Evolutionary conservation across 352 stramenopile species (phyloP), one percentile per base, ranked within the genome.

Genomic region (Globisporangium okanoganense): DNA sequence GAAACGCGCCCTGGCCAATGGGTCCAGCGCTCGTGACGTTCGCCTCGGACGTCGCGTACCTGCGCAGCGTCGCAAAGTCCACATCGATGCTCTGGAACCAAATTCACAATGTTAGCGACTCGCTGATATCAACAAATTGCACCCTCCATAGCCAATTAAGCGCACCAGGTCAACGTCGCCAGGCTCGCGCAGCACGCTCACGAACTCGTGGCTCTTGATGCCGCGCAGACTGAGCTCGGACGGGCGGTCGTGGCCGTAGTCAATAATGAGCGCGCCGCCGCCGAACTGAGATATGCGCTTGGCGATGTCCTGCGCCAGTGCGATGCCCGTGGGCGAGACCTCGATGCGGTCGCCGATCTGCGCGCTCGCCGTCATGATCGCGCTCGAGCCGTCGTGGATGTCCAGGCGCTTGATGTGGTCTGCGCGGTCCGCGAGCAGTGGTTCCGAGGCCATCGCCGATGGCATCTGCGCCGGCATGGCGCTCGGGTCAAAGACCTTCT

Each of bases 141-240:
- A n/a, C 13, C 8, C 71, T 52, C 82, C 64, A 44, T 72, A 33
- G 29, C 29, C 71, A 24, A 89, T 25, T 6, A 36, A 3, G 44
- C 20, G 71, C 76, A 47, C 60, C 62, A n/a, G 66, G 69, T 99
- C 96, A 8, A 98, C 90, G 59, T 96, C 82, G 40, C 96, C 96
- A 29, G 95, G 96, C 58, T 95, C 82, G 31, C 83, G 88, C 48
- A 98, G 73, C 35, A 96, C 82, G 56, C 90, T 91, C n/a, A 98
- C 94, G 72, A 98, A 97, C 69, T 89, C 63, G 73, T 99, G 96
- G 66, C 88, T 87, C 64, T 94, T 89, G 76, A 99, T 98, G 57
- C 87, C 96, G 41, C 96, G 94, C 45, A 98, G 67, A 71, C 89
- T 98, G 59, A 97, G 82, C 56, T 79, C 73, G 0, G 81, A 94